Conservation (phyloP, 2,329 filamentous ascomycete species). For the Xylariaceae sp. region DNA sequence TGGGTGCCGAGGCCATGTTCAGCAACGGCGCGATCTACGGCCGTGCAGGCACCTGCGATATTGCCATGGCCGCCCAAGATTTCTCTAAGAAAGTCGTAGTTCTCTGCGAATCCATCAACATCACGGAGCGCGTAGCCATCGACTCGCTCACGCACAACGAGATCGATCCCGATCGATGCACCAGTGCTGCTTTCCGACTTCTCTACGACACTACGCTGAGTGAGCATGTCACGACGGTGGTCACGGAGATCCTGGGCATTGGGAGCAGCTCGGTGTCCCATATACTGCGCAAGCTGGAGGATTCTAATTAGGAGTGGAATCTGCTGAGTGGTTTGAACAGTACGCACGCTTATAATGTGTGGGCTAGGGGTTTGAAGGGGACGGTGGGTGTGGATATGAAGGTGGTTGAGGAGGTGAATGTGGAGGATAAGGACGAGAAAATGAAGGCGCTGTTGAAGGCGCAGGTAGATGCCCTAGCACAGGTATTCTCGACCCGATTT, state of each 20-base stretch:
- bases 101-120: constrained; percentile 93
- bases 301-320: constrained; percentile 41
- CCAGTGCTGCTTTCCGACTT: constrained; percentile 53
- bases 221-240: constrained; percentile 79
- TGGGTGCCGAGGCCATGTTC: constrained; percentile 92
- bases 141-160: constrained; percentile 95
- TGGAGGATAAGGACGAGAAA: too few species aligned
- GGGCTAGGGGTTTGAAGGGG: constrained; percentile 8
- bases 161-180: constrained; percentile 70
- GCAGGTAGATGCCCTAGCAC: too few species aligned
- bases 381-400: too few species aligned
- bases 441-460: too few species aligned
- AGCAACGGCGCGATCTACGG: constrained; percentile 90
- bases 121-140: constrained; percentile 77
- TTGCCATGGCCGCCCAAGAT: constrained; percentile 78
- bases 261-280: constrained; percentile 79
- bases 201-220: constrained; percentile 91
- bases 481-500: too few species aligned
- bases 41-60: constrained; percentile 77
- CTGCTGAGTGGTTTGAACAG: constrained; percentile 7
- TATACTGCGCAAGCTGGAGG: constrained; percentile 54
- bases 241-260: constrained; percentile 86
- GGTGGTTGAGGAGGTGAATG: too few species aligned
- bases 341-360: constrained; percentile 3
- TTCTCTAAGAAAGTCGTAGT: constrained; percentile 78